These are phyloP conservation scores for Aspergillus piperis DNA, from an alignment of 2,329 filamentous ascomycete species.

Conservation along the genomic window DNA sequence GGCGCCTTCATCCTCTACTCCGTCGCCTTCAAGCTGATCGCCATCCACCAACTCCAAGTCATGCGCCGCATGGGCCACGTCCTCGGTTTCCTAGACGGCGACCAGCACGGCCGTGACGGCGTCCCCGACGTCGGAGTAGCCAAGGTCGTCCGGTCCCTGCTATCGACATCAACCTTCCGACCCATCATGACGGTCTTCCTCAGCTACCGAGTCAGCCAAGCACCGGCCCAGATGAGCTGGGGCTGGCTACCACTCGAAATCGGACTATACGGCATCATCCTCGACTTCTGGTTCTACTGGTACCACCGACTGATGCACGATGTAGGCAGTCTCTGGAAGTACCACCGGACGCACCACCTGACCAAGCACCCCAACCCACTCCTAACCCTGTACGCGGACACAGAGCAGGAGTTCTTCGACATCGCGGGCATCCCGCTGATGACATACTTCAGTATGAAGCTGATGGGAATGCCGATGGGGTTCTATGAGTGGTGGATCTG, in stretches of 20 bases:
- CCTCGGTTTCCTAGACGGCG: conserved; percentile 48
- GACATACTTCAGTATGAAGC: conserved; percentile 40
- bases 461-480: conserved; percentile 45
- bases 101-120: conserved; percentile 47
- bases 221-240: conserved; percentile 33
- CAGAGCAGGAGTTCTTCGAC: conserved; percentile 48
- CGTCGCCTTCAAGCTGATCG: conserved; percentile 42
- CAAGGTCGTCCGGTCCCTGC: conserved; percentile 37
- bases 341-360: conserved; percentile 49
- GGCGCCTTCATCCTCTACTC: conserved; percentile 42
- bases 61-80: conserved; percentile 43
- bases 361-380: conserved; percentile 50
- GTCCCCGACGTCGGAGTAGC: conserved; percentile 44
- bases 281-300: conserved; percentile 47
- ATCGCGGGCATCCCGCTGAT: conserved; percentile 46
- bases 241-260: conserved; percentile 43
- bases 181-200: conserved; percentile 39
- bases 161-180: conserved; percentile 37
- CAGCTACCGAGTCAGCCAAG: conserved; percentile 26
- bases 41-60: conserved; percentile 43
- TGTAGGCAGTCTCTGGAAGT: conserved; percentile 43
- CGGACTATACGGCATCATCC: conserved; percentile 45
- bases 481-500: conserved; percentile 54
- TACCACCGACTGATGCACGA: conserved; percentile 50
- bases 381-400: conserved; percentile 46